Conservation (phyloP, 371 early-diverging fungal species). For the Haplosporangium sp. region DNA sequence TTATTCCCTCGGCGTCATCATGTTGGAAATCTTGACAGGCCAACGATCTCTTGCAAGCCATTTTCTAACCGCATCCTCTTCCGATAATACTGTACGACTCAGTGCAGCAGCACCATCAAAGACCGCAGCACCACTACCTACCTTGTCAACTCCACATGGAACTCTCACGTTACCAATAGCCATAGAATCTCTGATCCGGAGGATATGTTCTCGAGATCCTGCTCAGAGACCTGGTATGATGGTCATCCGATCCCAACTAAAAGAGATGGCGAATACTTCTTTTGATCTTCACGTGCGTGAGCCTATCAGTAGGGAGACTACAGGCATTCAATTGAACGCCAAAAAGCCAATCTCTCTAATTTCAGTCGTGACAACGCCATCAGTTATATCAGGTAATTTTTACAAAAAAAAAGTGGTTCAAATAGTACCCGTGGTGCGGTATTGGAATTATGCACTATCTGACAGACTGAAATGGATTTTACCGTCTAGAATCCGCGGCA, state of each 20-base stretch:
- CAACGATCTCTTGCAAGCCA: conserved; percentile 48
- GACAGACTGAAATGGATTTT: not conserved
- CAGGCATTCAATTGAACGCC: conserved; percentile 50
- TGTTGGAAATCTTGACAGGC: conserved; percentile 51
- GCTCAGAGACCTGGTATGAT: conserved; percentile 42
- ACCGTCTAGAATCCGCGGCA: conserved; percentile 17
- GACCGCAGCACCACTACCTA: conserved; percentile 17
- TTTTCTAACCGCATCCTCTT: conserved; percentile 27
- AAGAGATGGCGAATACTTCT: conserved; percentile 54
- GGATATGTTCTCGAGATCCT: conserved; percentile 45
- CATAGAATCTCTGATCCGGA: conserved; percentile 43
- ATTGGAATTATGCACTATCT: too few relatives aligned
- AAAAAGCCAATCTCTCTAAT: conserved; percentile 53
- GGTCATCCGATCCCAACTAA: conserved; percentile 48
- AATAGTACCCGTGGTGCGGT: conserved; percentile 7
- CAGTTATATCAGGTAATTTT: conserved; percentile 39
- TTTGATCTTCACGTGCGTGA: conserved; percentile 54
- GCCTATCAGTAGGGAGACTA: conserved; percentile 47
- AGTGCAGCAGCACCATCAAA: conserved; percentile 10
- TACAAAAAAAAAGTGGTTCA: conserved; percentile 10
- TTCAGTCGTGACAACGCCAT: conserved; percentile 46
- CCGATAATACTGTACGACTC: conserved; percentile 15
- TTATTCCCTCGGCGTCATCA: conserved; percentile 49
- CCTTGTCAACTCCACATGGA: conserved; percentile 41
- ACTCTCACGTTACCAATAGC: conserved; percentile 37